A percentile compares a stretch with the other conserved stretches of the same genome.
Conservation (phyloP, 225 moss, liverwort and hornwort genomes). For the Polytrichum commune region DNA sequence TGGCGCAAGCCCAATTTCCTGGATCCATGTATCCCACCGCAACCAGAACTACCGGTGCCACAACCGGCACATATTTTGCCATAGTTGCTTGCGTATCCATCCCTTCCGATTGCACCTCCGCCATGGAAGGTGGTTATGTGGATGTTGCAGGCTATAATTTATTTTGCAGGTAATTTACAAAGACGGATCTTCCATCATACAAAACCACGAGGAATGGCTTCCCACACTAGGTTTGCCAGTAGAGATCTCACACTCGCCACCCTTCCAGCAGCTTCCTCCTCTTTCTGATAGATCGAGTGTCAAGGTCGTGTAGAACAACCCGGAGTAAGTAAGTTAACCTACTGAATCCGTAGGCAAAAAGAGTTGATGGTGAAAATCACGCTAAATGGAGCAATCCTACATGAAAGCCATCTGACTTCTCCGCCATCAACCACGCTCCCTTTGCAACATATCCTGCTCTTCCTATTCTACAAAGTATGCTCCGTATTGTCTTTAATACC, state of each 20-base stretch:
- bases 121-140: conserved; percentile 9
- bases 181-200: neutral
- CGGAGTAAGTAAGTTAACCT: neutral
- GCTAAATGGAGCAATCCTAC: conserved; percentile 20
- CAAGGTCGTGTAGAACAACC: neutral
- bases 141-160: too few species aligned
- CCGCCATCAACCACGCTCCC: conserved; percentile 57
- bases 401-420: conserved; percentile 63
- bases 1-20: conserved; percentile 78
- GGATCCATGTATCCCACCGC: conserved; percentile 88
- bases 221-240: neutral
- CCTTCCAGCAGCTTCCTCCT: neutral
- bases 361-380: neutral
- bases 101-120: conserved; percentile 18
- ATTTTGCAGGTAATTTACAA: neutral
- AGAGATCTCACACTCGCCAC: neutral
- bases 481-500: too few species aligned
- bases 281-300: neutral
- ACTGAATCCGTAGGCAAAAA: neutral
- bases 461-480: too few species aligned
- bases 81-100: conserved; percentile 15
- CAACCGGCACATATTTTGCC: conserved; percentile 46
- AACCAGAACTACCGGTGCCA: conserved; percentile 68
- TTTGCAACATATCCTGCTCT: neutral
- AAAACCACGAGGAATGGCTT: too few species aligned